Conservation (phyloP, 108 stramenopile genomes). For the Cyclotella kingstonii region DNA sequence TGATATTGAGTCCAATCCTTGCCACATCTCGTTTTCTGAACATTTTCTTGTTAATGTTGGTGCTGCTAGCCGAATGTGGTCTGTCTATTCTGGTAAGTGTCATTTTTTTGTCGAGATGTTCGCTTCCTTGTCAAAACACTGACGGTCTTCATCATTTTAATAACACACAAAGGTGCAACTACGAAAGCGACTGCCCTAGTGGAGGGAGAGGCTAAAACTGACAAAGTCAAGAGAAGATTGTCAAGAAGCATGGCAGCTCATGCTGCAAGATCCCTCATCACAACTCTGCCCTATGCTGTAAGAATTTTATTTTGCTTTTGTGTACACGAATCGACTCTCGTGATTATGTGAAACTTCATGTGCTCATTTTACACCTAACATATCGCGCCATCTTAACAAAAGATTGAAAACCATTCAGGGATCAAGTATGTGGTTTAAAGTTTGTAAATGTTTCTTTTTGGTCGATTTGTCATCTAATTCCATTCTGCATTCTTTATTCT, state of each 20-base stretch:
- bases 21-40: slow-evolving; percentile 76
- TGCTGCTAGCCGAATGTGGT: slow-evolving; percentile 79
- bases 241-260: slow-evolving; percentile 57
- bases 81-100: slow-evolving; percentile 57
- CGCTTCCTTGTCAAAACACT: too few relatives aligned
- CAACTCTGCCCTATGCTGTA: slow-evolving; percentile 74
- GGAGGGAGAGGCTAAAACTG: slow-evolving; percentile 17
- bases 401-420: slow-evolving; percentile 69
- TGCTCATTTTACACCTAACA: too few relatives aligned
- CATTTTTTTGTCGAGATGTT: too few relatives aligned
- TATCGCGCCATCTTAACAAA: too few relatives aligned
- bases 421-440: slow-evolving; percentile 7
- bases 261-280: slow-evolving; percentile 71
- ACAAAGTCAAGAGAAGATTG: slow-evolving; percentile 10
- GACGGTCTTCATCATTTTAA: neutral
- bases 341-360: too few relatives aligned
- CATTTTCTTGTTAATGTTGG: slow-evolving; percentile 79
- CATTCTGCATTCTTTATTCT: neutral
- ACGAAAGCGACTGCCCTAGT: slow-evolving; percentile 39
- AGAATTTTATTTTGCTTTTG: neutral
- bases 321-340: neutral
- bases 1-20: slow-evolving; percentile 77
- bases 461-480: neutral
- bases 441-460: neutral
- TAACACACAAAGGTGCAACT: slow-evolving; percentile 28